These are phyloP conservation scores for Fraxinus americana DNA, from an alignment of 257 asterid genomes.

Conservation along the genomic window DNA sequence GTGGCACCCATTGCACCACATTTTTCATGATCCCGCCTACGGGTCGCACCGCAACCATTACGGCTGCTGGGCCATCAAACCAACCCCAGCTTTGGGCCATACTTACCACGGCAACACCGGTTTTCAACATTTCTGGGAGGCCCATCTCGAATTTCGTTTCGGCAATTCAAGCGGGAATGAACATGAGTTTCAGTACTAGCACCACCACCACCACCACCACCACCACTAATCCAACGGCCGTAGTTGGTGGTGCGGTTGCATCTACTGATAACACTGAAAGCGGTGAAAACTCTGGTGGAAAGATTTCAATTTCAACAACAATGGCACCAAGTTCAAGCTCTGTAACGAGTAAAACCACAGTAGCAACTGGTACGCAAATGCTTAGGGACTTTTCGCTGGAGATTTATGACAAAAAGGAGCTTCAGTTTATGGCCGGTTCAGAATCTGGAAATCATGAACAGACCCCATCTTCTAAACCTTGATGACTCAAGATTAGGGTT, in stretches of 20 bases:
- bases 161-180: conserved; percentile 33
- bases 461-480: conserved; percentile 51
- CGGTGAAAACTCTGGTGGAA: conserved; percentile 23
- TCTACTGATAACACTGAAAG: conserved; percentile 16
- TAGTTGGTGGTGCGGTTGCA: conserved; percentile 20
- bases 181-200: conserved; percentile 21
- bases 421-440: conserved; percentile 69
- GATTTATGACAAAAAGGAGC: conserved; percentile 72
- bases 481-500: conserved; percentile 15
- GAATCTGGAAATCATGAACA: conserved; percentile 33
- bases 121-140: conserved; percentile 49
- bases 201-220: neutral
- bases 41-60: conserved; percentile 21
- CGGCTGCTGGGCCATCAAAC: conserved; percentile 37
- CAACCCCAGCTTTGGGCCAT: conserved; percentile 82
- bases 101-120: conserved; percentile 64
- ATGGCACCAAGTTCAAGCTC: conserved; percentile 46
- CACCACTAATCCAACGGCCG: neutral
- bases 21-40: conserved; percentile 67
- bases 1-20: conserved; percentile 61
- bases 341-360: conserved; percentile 4
- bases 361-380: conserved; percentile 42
- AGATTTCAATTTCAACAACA: conserved; percentile 28
- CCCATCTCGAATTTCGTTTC: conserved; percentile 52
- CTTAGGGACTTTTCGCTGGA: conserved; percentile 60